Conservation (phyloP, 805 yeast genomes). For the Hagleromyces aurorensis region DNA sequence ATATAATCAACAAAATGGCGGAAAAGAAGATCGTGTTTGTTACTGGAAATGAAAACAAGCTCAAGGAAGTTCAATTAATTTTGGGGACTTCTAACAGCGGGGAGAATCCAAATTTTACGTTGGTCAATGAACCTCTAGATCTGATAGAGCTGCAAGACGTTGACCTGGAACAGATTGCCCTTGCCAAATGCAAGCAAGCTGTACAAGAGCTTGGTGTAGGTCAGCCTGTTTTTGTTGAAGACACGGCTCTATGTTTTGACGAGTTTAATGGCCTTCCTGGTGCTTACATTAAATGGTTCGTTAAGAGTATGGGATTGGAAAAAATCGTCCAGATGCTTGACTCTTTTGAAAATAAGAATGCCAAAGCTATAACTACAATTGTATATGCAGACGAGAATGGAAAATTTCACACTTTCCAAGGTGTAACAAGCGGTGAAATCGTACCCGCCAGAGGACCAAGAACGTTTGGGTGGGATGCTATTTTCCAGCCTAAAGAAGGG, state of each 20-base stretch:
- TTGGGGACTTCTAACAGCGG: constrained; percentile 28
- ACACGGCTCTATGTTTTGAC: constrained; percentile 79
- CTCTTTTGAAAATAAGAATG: constrained; percentile 77
- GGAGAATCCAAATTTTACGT: constrained; percentile 25
- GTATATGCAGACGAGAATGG: constrained; percentile 86
- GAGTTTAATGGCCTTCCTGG: constrained; percentile 88
- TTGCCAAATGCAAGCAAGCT: constrained; percentile 59
- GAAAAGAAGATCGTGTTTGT: constrained; percentile 59
- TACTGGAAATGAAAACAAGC: constrained; percentile 84
- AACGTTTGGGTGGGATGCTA: constrained; percentile 91
- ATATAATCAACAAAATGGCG: too few relatives aligned
- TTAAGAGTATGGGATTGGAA: constrained; percentile 61
- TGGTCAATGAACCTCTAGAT: constrained; percentile 64
- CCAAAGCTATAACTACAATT: constrained; percentile 85
- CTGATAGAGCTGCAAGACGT: constrained; percentile 89
- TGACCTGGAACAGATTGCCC: constrained; percentile 66
- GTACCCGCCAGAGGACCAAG: constrained; percentile 73
- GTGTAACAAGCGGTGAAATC: constrained; percentile 71
- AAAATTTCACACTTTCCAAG: constrained; percentile 75
- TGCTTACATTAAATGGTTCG: constrained; percentile 92
- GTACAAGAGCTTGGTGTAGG: constrained; percentile 61
- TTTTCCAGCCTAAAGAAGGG: constrained; percentile 58
- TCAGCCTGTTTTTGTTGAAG: constrained; percentile 83
- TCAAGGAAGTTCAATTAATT: constrained; percentile 75
- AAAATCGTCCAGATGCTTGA: constrained; percentile 71